phyloP scores from a whole-genome alignment of 1,139 yeast genomes.

The Kluyveromyces sp. region DNA sequence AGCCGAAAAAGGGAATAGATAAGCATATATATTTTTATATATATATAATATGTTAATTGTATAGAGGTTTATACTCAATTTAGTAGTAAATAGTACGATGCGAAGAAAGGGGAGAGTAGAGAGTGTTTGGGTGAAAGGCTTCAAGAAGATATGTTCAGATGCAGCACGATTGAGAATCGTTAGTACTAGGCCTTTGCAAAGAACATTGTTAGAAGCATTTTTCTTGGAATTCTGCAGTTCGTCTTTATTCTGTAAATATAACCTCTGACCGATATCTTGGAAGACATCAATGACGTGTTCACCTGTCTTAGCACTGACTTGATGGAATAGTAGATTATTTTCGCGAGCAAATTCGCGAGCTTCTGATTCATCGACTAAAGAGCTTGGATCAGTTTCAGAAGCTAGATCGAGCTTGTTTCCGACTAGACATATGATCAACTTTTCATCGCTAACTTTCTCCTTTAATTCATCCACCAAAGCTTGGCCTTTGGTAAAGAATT shows the following conservation, averaged over 20 bases:
- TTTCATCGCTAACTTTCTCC: conserved; percentile 69
- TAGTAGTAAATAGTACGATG: too few species aligned
- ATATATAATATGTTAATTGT: too few species aligned
- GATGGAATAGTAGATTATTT: conserved; percentile 73
- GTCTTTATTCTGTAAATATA: conserved; percentile 30
- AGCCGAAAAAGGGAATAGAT: too few species aligned
- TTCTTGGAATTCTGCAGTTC: conserved; percentile 22
- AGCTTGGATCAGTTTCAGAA: conserved; percentile 19
- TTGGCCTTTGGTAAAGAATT: conserved; percentile 83
- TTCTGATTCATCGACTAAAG: conserved; percentile 41
- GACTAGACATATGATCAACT: conserved; percentile 77
- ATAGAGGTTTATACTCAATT: too few species aligned
- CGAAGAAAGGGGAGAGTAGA: too few species aligned
- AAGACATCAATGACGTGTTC: conserved; percentile 75
- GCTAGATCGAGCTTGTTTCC: conserved; percentile 74
- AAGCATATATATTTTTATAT: too few species aligned
- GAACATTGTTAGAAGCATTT: conserved; percentile 30
- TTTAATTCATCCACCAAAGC: conserved; percentile 90
- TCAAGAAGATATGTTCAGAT: conserved; percentile 8
- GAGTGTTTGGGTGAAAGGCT: too few species aligned
- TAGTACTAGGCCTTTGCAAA: conserved; percentile 40
- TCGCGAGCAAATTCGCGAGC: conserved; percentile 60
- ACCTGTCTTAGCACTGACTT: conserved; percentile 92
- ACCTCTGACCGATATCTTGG: conserved; percentile 68
- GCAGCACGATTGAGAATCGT: conserved; percentile 37